Percentiles rank a stretch among this genome's conserved stretches.
Conservation (phyloP, 164 flowering plant species). For the Magnolia sinica region DNA sequence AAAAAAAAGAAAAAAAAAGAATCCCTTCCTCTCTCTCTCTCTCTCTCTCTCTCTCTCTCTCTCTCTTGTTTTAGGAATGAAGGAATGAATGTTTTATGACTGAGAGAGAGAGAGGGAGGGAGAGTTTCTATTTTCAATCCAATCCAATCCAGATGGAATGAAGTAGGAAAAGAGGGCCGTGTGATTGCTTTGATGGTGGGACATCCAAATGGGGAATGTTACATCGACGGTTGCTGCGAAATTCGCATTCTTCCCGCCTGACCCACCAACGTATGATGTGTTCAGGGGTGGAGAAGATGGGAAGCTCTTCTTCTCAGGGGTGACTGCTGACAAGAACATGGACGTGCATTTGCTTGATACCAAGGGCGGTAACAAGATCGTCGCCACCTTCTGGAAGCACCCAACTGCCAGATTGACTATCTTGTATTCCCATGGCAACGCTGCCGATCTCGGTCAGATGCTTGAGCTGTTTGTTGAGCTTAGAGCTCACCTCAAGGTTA, state of each 20-base stretch:
- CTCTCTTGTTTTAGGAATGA: background rate
- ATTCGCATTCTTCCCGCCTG: constrained; percentile 95
- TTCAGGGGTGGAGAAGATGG: constrained; percentile 48
- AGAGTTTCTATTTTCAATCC: too few relatives aligned
- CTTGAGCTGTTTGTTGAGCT: constrained; percentile 88
- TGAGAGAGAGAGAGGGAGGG: too few relatives aligned
- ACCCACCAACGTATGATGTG: constrained; percentile 91
- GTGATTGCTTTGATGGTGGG: background rate
- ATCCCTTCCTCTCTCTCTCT: background rate
- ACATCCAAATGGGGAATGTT: constrained; percentile 71
- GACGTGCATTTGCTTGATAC: constrained; percentile 75
- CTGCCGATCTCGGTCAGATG: constrained; percentile 98
- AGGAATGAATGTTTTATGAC: too few relatives aligned
- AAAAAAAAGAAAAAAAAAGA: too few relatives aligned
- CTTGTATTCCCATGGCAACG: constrained; percentile 92
- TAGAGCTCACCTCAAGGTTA: constrained; percentile 86
- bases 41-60: background rate
- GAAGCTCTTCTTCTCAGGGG: constrained; percentile 50
- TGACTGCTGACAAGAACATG: constrained; percentile 67
- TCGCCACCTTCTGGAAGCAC: constrained; percentile 87
- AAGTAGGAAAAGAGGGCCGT: background rate
- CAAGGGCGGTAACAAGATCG: constrained; percentile 73
- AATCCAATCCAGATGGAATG: background rate
- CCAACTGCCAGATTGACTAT: constrained; percentile 78
- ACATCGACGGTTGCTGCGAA: constrained; percentile 82